Base-by-base conservation (phyloP, 2,329 filamentous ascomycete genomes). In the Sordariomycetes sp. region DNA sequence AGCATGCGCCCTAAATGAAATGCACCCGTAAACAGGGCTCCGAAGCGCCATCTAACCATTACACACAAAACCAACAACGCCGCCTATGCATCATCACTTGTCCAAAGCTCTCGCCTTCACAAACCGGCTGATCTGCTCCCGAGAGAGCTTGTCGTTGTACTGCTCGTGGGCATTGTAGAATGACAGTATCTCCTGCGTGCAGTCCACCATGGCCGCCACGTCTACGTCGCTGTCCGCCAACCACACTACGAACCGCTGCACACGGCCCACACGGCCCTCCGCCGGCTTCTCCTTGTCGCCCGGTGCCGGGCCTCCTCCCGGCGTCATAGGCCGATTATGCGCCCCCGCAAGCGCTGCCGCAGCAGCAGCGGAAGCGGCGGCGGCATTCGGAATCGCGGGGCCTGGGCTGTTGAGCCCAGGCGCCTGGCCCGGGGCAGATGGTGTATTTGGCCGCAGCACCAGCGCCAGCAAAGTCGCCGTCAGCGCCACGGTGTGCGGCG, bases 131-230 rank as follows among this genome's bases (percentile, higher is more conserved):
- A 85, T 77, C 64, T 82, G 79, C 66, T 84, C 81, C 55, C 78
- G 70, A 2, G 79, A 81, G 46, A 78, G 71, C 65, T 83, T 83
- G 58, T 84, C 81, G 61, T 82, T 82, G 63, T 82, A 83, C 63
- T 81, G 76, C 66, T 84, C 81, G 55, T 81, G 76, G 60, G 75
- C 81, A 67, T 95, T 89, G 68, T 96, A 96, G 62, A 96, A 82
- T 3, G 89, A 92, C 57, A 97, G 89, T 61, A 96, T 81, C 73
- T 96, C 92, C 72, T 97, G 92, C 0, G 89, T 93, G 66, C 88
- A 90, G 71, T 96, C 90, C 55, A 96, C 87, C 70, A 95, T 86
- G 35, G 85, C 87, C 63, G 89, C 84, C 66, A 96, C 88, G 65
- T 95, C 89, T 51, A 96, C 83, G 59, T 84, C 87, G 65, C 89